Conservation (phyloP, 2,329 filamentous ascomycete species). For the Colletotrichum melonis region DNA sequence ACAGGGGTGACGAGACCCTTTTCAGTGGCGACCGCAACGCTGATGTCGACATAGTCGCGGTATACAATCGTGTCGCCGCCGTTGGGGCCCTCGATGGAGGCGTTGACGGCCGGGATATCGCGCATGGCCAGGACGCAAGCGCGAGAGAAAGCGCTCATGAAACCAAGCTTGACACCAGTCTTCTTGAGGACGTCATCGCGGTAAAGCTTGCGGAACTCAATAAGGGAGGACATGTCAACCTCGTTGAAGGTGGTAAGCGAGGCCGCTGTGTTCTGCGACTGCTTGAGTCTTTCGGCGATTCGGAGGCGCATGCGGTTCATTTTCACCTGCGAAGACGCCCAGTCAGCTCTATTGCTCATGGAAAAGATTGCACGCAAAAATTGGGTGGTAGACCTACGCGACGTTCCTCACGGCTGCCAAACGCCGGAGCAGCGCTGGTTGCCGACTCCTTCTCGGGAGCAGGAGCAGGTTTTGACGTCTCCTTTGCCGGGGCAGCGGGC, state of each 20-base stretch:
- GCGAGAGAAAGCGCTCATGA: slow-evolving; percentile 97
- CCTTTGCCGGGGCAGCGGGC: slow-evolving; percentile 34
- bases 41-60: slow-evolving; percentile 97
- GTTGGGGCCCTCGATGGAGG: slow-evolving; percentile 94
- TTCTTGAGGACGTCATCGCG: slow-evolving; percentile 97
- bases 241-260: slow-evolving; percentile 99
- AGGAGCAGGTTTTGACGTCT: slow-evolving; percentile 40
- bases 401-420: slow-evolving; percentile 86
- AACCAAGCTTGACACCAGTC: slow-evolving; percentile 97
- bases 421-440: slow-evolving; percentile 49
- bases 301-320: slow-evolving; percentile 99
- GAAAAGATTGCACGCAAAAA: neutral
- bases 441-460: slow-evolving; percentile 38
- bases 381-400: slow-evolving; percentile 68
- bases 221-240: slow-evolving; percentile 97
- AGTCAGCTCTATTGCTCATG: neutral
- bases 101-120: slow-evolving; percentile 94
- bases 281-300: slow-evolving; percentile 97
- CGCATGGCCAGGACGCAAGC: slow-evolving; percentile 93
- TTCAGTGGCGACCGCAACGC: slow-evolving; percentile 95
- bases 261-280: slow-evolving; percentile 98
- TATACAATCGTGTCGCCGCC: slow-evolving; percentile 98
- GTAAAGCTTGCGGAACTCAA: slow-evolving; percentile 97
- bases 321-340: slow-evolving; percentile 75
- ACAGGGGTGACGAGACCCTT: slow-evolving; percentile 98